Conservation (phyloP, 1,284 basidiomycete genomes). For the Takashimella koratensis region DNA sequence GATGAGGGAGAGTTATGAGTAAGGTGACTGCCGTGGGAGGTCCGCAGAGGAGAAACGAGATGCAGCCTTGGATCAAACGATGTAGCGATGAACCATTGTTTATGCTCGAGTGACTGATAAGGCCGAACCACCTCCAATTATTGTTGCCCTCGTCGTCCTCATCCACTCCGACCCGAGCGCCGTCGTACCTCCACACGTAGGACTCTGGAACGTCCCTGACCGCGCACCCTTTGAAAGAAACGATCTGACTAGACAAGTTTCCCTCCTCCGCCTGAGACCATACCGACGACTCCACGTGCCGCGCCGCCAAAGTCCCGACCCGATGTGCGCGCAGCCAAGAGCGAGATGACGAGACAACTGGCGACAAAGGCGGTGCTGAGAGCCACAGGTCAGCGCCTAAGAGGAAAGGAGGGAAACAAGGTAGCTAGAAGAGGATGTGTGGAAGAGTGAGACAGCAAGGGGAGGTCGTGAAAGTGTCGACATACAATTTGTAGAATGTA, state of each 20-base stretch:
- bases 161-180: no score
- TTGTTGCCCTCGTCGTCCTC: no score
- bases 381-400: background rate
- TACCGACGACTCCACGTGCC: constrained; percentile 27
- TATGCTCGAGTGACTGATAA: no score
- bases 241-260: constrained; percentile 39
- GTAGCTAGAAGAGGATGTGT: background rate
- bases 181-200: no score
- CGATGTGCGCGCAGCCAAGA: constrained; percentile 40
- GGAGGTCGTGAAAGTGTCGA: constrained; percentile 2
- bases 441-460: background rate
- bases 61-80: no score
- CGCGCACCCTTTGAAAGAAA: no score
- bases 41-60: no score
- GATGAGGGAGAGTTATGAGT: no score
- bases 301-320: constrained; percentile 36
- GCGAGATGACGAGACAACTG: constrained; percentile 46
- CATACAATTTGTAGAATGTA: constrained; percentile 50
- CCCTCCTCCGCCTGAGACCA: constrained; percentile 25
- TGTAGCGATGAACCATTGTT: no score
- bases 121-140: no score
- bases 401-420: background rate
- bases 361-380: constrained; percentile 47
- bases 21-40: no score
- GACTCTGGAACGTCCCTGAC: no score